These are phyloP conservation scores for Penicillium sp. DNA, from an alignment of 2,329 filamentous ascomycete species.

Conservation along the genomic window DNA sequence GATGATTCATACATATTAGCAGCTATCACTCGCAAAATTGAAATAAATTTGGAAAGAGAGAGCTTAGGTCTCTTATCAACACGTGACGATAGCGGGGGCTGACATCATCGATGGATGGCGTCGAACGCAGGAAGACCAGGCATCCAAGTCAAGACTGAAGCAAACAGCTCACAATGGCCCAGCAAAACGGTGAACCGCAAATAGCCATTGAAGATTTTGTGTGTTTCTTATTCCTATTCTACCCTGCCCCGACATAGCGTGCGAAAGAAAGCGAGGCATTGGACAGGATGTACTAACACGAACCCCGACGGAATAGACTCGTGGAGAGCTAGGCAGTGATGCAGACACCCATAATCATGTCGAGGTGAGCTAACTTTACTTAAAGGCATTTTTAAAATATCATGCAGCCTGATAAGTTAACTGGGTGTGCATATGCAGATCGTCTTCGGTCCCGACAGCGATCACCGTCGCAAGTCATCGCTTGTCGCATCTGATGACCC, in stretches of 20 bases:
- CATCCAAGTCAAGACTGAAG: neutral
- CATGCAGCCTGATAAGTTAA: neutral
- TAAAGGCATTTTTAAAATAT: neutral
- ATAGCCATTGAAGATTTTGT: slow-evolving; percentile 15
- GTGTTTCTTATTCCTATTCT: neutral
- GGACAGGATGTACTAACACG: neutral
- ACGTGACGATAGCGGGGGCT: neutral
- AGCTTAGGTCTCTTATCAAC: neutral
- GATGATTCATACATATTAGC: no score
- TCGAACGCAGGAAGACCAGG: neutral
- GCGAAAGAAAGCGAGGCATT: neutral
- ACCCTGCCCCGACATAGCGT: neutral
- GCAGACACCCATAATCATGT: slow-evolving; percentile 31
- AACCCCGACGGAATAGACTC: neutral
- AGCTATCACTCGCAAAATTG: no score
- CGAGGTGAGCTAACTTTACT: slow-evolving; percentile 26
- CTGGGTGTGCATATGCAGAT: slow-evolving; percentile 41
- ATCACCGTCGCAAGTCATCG: slow-evolving; percentile 58
- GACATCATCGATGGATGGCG: neutral
- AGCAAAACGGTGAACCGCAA: neutral
- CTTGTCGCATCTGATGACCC: slow-evolving; percentile 46
- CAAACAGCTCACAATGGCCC: slow-evolving; percentile 7
- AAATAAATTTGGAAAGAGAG: no score
- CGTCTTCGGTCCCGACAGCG: slow-evolving; percentile 51
- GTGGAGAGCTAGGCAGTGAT: slow-evolving; percentile 32